Evolutionary conservation across 2,329 filamentous ascomycete species (phyloP).

Genomic region (Cercospora sp.): DNA sequence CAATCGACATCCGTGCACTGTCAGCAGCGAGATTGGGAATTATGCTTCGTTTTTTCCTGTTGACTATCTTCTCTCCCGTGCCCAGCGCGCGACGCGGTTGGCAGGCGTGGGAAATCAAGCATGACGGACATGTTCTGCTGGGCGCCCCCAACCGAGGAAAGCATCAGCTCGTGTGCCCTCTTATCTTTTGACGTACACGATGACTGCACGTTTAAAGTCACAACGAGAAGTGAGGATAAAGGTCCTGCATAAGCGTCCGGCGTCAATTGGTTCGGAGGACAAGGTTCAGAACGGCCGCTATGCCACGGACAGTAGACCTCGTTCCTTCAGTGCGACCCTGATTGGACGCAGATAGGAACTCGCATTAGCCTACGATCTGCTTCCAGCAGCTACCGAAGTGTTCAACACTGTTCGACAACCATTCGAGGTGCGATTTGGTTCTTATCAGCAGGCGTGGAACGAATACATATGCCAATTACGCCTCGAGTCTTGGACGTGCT

Average conservation of each 20-base stretch:
- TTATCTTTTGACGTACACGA: constrained; percentile 8
- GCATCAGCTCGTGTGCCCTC: constrained; percentile 5
- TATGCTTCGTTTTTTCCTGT: background rate
- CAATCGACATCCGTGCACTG: background rate
- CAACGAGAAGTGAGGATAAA: background rate
- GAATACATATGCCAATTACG: constrained; percentile 10
- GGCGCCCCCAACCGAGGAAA: background rate
- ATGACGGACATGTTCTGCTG: background rate
- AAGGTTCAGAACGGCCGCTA: background rate
- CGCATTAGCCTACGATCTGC: constrained; percentile 10
- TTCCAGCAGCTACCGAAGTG: background rate
- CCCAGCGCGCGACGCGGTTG: background rate
- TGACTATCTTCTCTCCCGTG: background rate
- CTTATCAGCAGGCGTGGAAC: constrained; percentile 12
- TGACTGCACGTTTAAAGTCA: constrained; percentile 14
- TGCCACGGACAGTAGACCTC: background rate
- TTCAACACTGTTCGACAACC: background rate
- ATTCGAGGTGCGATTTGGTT: background rate
- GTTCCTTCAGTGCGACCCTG: background rate
- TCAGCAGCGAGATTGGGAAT: constrained; percentile 3
- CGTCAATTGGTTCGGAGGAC: constrained; percentile 1
- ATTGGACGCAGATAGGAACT: constrained; percentile 6
- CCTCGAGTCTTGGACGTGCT: constrained; percentile 6
- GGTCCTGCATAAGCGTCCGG: background rate
- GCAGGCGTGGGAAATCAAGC: constrained; percentile 1